Evolutionary conservation across 495 filamentous ascomycete genomes (phyloP).

Genomic region (Massariosphaeria phaeospora): DNA sequence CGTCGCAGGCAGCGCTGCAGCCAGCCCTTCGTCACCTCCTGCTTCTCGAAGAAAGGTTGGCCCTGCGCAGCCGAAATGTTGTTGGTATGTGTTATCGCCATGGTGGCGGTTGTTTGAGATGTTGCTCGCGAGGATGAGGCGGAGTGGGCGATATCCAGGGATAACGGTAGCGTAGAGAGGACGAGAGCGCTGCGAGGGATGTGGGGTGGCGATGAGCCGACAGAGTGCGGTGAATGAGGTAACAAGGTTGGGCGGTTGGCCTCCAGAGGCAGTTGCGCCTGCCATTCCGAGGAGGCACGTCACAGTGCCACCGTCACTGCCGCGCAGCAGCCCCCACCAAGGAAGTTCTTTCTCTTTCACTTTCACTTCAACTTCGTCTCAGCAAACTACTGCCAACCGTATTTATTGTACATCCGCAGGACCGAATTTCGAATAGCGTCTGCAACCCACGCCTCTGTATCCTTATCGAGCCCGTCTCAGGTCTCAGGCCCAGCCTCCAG

Average conservation of each 20-base stretch:
- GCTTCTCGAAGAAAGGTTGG: background rate
- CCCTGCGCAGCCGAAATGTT: constrained; percentile 1
- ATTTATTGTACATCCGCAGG: too few species aligned
- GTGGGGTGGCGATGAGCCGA: background rate
- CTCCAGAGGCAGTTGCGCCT: background rate
- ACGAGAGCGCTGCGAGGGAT: background rate
- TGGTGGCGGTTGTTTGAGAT: constrained; percentile 8
- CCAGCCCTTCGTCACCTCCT: constrained; percentile 12
- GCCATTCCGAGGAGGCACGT: too few species aligned
- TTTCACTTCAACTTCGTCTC: too few species aligned
- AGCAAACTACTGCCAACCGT: too few species aligned
- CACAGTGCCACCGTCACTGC: too few species aligned
- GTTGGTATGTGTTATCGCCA: constrained; percentile 14
- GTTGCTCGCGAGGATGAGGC: constrained; percentile 3
- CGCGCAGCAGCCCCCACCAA: too few species aligned
- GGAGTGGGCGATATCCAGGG: constrained; percentile 6
- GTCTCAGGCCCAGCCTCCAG: too few species aligned
- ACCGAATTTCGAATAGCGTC: too few species aligned
- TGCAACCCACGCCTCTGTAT: too few species aligned
- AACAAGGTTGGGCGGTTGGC: background rate
- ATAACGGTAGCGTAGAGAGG: background rate
- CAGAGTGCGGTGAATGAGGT: background rate
- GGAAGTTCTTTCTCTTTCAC: too few species aligned
- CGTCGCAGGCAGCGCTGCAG: constrained; percentile 9
- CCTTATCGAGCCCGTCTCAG: too few species aligned